A percentile compares a stretch with the other conserved stretches of the same genome.
phyloP scores from a whole-genome alignment of 139 green algal species.

The Tetraselmis striata region DNA sequence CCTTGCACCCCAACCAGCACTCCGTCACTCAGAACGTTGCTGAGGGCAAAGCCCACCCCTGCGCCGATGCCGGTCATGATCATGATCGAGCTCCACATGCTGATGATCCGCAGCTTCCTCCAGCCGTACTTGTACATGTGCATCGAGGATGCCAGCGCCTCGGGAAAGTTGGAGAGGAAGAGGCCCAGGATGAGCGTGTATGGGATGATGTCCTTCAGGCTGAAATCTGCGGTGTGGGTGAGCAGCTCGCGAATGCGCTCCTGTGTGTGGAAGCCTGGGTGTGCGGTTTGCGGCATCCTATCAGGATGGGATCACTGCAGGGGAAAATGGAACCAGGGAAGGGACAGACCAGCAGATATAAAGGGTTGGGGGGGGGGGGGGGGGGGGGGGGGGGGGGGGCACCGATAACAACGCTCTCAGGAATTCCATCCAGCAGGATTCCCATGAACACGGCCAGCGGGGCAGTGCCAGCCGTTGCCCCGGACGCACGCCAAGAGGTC shows the following conservation, averaged over 20 bases:
- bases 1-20: background rate
- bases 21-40: background rate
- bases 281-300: background rate
- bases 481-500: background rate
- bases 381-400: too few relatives aligned
- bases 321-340: too few relatives aligned
- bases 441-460: background rate
- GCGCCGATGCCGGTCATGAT: background rate
- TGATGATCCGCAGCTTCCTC: background rate
- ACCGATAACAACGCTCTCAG: conserved; percentile 2
- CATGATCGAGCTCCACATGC: conserved; percentile 6
- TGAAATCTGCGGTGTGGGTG: background rate
- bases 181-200: conserved; percentile 2
- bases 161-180: conserved; percentile 6
- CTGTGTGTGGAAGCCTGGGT: background rate
- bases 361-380: too few relatives aligned
- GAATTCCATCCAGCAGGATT: background rate
- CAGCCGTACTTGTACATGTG: conserved; percentile 6
- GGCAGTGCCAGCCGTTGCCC: background rate
- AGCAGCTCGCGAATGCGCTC: background rate
- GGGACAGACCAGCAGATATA: too few relatives aligned
- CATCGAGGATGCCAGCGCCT: conserved; percentile 1
- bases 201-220: background rate
- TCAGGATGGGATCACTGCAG: background rate
- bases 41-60: background rate